These are phyloP conservation scores for Penicillium glabrum DNA, from an alignment of 2,329 filamentous ascomycete species.

Conservation along the genomic window DNA sequence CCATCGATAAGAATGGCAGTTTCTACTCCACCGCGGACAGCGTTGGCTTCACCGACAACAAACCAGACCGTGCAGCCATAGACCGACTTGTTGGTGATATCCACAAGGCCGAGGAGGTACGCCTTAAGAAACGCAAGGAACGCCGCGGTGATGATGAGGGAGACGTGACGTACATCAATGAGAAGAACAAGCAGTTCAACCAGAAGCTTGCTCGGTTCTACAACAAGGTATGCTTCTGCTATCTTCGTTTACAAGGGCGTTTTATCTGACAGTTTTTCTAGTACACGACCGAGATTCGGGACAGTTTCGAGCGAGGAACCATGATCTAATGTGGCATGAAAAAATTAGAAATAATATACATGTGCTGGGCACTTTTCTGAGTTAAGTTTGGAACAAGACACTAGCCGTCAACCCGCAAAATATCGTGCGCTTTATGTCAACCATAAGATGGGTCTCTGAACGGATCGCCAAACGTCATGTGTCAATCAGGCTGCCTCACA, in stretches of 20 bases:
- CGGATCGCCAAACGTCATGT: not conserved
- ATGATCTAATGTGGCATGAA: conserved; percentile 67
- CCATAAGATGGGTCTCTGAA: not conserved
- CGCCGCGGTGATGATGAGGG: conserved; percentile 79
- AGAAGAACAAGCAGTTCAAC: conserved; percentile 99
- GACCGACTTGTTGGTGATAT: conserved; percentile 85
- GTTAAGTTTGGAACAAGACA: conserved; percentile 1
- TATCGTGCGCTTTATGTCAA: conserved; percentile 3
- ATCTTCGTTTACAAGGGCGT: not conserved
- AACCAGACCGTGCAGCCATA: conserved; percentile 80
- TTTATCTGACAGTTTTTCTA: conserved; percentile 29
- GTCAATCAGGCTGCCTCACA: conserved; percentile 51
- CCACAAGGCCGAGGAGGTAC: conserved; percentile 80
- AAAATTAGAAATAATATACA: conserved; percentile 22
- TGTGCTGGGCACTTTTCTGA: conserved; percentile 10
- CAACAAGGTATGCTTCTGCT: conserved; percentile 66
- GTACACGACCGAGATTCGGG: conserved; percentile 94
- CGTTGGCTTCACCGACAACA: conserved; percentile 77
- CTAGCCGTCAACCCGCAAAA: conserved; percentile 1
- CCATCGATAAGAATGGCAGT: conserved; percentile 84
- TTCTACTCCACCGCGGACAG: conserved; percentile 90
- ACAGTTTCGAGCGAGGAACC: conserved; percentile 95
- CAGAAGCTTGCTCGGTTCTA: conserved; percentile 94
- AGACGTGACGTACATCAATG: conserved; percentile 98
- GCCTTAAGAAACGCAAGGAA: conserved; percentile 82